Evolutionary conservation across 2,329 filamentous ascomycete species (phyloP).

Genomic region (Colletotrichum somersetense): DNA sequence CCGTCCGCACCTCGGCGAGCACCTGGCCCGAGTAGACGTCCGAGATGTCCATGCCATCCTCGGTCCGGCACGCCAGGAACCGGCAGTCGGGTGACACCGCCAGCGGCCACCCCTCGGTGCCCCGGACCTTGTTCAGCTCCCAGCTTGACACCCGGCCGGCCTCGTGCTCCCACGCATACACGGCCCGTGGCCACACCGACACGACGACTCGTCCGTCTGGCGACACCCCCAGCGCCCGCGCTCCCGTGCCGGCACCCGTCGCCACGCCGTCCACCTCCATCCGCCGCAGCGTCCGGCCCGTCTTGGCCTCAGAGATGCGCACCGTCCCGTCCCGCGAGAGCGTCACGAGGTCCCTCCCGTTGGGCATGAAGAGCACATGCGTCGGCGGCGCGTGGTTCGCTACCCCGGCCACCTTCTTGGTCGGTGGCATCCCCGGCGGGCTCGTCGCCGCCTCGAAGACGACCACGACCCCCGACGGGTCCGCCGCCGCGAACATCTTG

Average conservation of each 20-base stretch:
- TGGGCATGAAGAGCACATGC: slow-evolving; percentile 53
- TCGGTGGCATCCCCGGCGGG: slow-evolving; percentile 15
- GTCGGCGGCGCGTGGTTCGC: slow-evolving; percentile 54
- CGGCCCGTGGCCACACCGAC: slow-evolving; percentile 54
- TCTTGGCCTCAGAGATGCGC: slow-evolving; percentile 51
- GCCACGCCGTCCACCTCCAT: slow-evolving; percentile 51
- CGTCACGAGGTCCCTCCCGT: slow-evolving; percentile 50
- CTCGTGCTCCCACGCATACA: slow-evolving; percentile 54
- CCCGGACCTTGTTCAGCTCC: slow-evolving; percentile 51
- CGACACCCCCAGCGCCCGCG: slow-evolving; percentile 52
- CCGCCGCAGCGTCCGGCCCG: slow-evolving; percentile 52
- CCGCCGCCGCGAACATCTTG: slow-evolving; percentile 24
- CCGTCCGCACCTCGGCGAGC: slow-evolving; percentile 46
- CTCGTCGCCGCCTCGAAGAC: slow-evolving; percentile 22
- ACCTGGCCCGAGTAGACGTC: slow-evolving; percentile 52
- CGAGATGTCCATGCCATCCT: slow-evolving; percentile 57
- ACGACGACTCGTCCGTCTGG: slow-evolving; percentile 51
- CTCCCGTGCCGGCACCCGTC: slow-evolving; percentile 43
- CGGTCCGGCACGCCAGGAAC: slow-evolving; percentile 55
- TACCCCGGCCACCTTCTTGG: slow-evolving; percentile 48
- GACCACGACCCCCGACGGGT: slow-evolving; percentile 8
- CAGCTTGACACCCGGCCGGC: slow-evolving; percentile 52
- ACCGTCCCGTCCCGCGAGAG: slow-evolving; percentile 54
- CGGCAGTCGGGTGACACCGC: slow-evolving; percentile 54
- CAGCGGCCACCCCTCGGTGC: slow-evolving; percentile 56